phyloP scores from a whole-genome alignment of 2,329 filamentous ascomycete genomes.

The Magnaporthiopsis incrustans region DNA sequence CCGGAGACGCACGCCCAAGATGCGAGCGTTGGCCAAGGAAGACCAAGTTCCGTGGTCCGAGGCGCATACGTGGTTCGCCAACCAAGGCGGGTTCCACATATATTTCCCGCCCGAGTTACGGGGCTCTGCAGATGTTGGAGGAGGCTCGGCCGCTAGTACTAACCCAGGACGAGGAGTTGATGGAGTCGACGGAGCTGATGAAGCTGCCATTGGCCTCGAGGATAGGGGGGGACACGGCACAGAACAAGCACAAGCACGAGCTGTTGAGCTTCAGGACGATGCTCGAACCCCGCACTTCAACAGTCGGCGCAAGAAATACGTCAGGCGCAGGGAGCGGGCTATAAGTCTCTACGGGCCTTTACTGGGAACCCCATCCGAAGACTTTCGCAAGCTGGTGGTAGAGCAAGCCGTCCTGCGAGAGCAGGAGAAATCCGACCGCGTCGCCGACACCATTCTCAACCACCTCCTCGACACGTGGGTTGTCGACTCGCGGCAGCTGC shows the following conservation, averaged over 20 bases:
- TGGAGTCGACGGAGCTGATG: not conserved
- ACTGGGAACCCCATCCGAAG: not conserved
- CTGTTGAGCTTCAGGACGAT: no score
- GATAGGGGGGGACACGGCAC: no score
- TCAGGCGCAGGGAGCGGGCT: no score
- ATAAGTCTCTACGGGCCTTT: no score
- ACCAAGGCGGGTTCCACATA: not conserved
- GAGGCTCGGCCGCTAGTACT: no score
- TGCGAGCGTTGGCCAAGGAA: not conserved
- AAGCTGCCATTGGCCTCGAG: not conserved
- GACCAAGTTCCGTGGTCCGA: not conserved
- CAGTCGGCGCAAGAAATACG: no score
- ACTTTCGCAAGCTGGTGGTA: not conserved
- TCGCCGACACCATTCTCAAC: not conserved
- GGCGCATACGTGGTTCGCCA: not conserved
- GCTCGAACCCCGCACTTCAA: no score
- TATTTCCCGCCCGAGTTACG: not conserved
- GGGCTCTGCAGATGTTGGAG: not conserved
- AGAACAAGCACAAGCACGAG: no score
- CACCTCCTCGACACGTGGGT: not conserved
- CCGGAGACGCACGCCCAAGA: not conserved
- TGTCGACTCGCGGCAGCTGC: not conserved
- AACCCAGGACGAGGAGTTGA: not conserved
- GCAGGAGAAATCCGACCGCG: fast-evolving
- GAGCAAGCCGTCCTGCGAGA: not conserved